A percentile compares a stretch with the other conserved stretches of the same genome.
Evolutionary conservation across 2,329 filamentous ascomycete genomes (phyloP).

Genomic region (Cladobotryum protrusum): DNA sequence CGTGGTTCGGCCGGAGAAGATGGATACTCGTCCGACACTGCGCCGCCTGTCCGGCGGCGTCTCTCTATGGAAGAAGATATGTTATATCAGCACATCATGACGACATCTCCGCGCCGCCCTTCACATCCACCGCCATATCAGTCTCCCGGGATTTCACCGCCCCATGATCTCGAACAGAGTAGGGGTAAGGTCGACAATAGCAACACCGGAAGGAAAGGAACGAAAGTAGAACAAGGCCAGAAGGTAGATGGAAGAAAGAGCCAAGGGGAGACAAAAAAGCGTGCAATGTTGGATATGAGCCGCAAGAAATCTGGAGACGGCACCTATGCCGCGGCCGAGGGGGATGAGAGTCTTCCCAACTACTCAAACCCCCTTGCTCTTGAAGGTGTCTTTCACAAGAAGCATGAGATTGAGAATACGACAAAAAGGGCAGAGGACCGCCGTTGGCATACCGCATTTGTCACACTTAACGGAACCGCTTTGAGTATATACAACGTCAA

Average conservation of each 20-base stretch:
- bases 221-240: neutral
- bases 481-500: slow-evolving; percentile 61
- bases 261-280: no score
- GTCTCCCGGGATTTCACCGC: slow-evolving; percentile 13
- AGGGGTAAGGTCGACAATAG: neutral
- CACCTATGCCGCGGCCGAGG: no score
- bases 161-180: slow-evolving; percentile 19
- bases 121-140: slow-evolving; percentile 44
- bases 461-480: slow-evolving; percentile 61
- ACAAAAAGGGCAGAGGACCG: slow-evolving; percentile 56
- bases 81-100: slow-evolving; percentile 48
- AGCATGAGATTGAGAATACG: slow-evolving; percentile 61
- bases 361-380: slow-evolving; percentile 52
- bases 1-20: slow-evolving; percentile 25
- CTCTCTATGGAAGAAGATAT: slow-evolving; percentile 52
- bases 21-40: slow-evolving; percentile 26
- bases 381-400: slow-evolving; percentile 53
- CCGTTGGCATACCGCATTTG: slow-evolving; percentile 58
- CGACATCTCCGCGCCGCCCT: slow-evolving; percentile 33
- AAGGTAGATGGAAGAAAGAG: neutral
- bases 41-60: slow-evolving; percentile 37
- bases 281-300: no score
- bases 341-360: slow-evolving; percentile 34
- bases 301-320: no score
- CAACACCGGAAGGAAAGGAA: neutral